Percentiles rank a stretch among this genome's conserved stretches.
Conservation (phyloP, 306 rosid species). For the Morella rubra region DNA sequence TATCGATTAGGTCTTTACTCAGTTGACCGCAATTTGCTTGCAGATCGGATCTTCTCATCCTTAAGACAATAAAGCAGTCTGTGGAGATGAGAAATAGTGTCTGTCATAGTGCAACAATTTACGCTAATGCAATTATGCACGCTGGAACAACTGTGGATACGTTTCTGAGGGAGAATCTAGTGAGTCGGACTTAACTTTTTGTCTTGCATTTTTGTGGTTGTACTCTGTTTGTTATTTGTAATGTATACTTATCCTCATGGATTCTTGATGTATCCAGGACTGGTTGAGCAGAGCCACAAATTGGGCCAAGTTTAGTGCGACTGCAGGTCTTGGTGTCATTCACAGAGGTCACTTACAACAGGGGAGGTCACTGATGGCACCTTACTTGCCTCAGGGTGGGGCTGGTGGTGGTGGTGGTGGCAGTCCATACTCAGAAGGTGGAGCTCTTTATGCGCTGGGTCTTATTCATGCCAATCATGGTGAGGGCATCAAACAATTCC, state of each 20-base stretch:
- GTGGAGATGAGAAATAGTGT: conserved; percentile 99
- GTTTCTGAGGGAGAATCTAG: conserved; percentile 94
- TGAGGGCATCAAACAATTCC: conserved; percentile 95
- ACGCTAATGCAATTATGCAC: conserved; percentile 96
- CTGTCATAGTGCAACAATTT: conserved; percentile 95
- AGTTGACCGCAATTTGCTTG: conserved; percentile 31
- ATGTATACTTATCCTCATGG: conserved; percentile 1
- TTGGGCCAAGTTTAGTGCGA: conserved; percentile 98
- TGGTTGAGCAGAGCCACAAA: conserved; percentile 99
- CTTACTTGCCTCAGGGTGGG: conserved; percentile 94
- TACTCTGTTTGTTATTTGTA: conserved; percentile 12
- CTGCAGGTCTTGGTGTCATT: conserved; percentile 96
- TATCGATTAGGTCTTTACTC: conserved; percentile 25
- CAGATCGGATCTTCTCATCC: conserved; percentile 94
- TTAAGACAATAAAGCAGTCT: conserved; percentile 96
- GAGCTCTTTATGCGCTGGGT: conserved; percentile 96
- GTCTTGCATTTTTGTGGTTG: conserved; percentile 8
- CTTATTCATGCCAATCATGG: conserved; percentile 98
- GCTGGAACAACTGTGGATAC: conserved; percentile 98
- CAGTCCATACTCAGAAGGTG: conserved; percentile 96
- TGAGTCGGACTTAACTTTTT: conserved; percentile 29
- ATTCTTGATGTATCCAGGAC: conserved; percentile 52
- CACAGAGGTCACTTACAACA: conserved; percentile 97
- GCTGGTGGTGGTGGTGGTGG: conserved; percentile 96
- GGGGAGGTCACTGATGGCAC: conserved; percentile 97